Evolutionary conservation across 768 basidiomycete species (phyloP), one percentile per base, ranked within the genome.

Genomic region (Inosperma sp.): DNA sequence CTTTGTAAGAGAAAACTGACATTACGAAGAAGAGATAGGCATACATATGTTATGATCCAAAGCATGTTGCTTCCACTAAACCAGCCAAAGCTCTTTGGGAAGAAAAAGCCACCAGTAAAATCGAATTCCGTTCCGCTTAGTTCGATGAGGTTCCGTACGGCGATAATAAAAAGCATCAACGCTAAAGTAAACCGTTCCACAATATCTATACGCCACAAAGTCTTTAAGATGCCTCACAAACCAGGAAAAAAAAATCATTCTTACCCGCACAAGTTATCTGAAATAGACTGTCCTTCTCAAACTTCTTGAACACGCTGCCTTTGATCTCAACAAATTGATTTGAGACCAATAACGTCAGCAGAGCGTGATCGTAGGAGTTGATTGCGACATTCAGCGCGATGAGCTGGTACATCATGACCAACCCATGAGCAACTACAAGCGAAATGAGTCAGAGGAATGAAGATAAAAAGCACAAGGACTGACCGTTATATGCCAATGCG

Each of bases 301-400:
- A 98, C 65, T 88, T 97, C 70, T 98, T 99, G 82, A 99, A 99
- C 2, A 99, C 96, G 64, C 90, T 93, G 27, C 95, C 94, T 69
- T 99, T 99, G 68, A 98, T 98, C 69, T 99, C 96, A 27, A 98
- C 95, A 61, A 99, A 98, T 66, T 99, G 96, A 63, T 98, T 99
- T 37, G 93, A 96, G 37, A 99, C 83, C 7, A 99, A 78, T 0
- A 99, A 78, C 0, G 94, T 96, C 33, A 99, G 76, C 6, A 99
- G 81, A 2, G 95, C 86, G 60, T 98, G 89, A 65, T 97, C 94
- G 66, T 95, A 99, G 14, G 93, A 95, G 70, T 98, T 98, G 63
- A 99, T 88, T 4, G 96, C 95, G 29, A 99, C 95, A 56, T 98
- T 98, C 50, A 99, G 77, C 4, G 93, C 81, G 48, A 95, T 88